Evolutionary conservation across 768 basidiomycete genomes (phyloP), one percentile per base, ranked within the genome.

Genomic region (Termitomyces sp.): DNA sequence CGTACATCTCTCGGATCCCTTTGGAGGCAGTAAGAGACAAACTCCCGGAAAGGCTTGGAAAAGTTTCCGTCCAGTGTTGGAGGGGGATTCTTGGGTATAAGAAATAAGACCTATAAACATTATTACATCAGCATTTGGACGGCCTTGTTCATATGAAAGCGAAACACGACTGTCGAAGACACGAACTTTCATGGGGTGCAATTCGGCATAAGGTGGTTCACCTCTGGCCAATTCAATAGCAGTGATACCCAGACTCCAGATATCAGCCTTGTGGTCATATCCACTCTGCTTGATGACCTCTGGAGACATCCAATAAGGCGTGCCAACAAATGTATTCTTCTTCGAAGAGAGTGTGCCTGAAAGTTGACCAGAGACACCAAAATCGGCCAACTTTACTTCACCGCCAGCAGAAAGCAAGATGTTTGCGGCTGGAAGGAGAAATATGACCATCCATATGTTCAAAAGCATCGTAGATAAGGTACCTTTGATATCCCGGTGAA

Each of bases 401-500:
- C 94, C 95, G 44, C 86, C 87, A 13, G 94, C 90, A 57, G 91
- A 94, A 45, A 97, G 79, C 28, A 98, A 79, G 61, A 98, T 94
- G 67, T 97, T 98, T 53, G 95, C 95, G 63, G 94, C 95, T 96
- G 64, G 2, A 58, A 32, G 52, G 52, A 54, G 32, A 55, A 52
- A 61, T 33, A 51, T 22, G 20, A n/a, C 58, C 30, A 13, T 7
- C 28, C 35, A 18, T 5, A n/a, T 30, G 11, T 28, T 10, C 6
- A 40, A 22, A 20, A 35, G 32, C 24, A 41, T 26, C 40, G 3
- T 35, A 43, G 14, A 38, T 18, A 48, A 51, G 63, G 74, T 49
- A 92, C 95, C 95, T 81, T 99, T 99, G 69, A 99, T 98, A 72
- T 99, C 97, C n/a, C 97, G 85, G 69, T 99, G 97, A 53, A 99